Base-by-base conservation (phyloP, 192 early-diverging fungal species). In the Umbelopsis vinacea region DNA sequence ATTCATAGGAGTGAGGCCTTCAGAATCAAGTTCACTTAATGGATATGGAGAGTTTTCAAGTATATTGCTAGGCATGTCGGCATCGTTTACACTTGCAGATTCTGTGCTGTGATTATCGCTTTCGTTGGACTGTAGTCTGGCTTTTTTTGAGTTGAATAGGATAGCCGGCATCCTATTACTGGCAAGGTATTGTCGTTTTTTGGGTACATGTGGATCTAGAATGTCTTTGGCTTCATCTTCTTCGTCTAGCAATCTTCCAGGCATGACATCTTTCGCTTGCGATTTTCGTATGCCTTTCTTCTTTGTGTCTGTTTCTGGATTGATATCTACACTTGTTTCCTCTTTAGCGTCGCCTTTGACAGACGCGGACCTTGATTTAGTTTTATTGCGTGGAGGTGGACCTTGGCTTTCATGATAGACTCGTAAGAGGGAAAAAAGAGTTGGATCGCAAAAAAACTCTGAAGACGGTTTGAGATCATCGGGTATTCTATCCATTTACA, bases 181-280 rank as follows among this genome's bases (percentile, higher is more conserved):
- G 10, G 57, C 23, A 10, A 63, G 57, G 26, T 63, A 63, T 37
- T 63, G 57, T 37, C 57, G 23, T 35, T 63, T 63, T 37, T 63
- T 63, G 3, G 57, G 57, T 2, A 63, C 57, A 17, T 63, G 57
- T 7, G 57, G 57, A 37, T 63, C 6, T 37, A 12, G 33, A 6
- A 63, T 37, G 26, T 37, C 57, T 11, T 14, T 8, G 19, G 3
- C 14, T 38, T 72, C 71, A 23, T 72, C 71, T 19, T 46, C 45
- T 50, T 66, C 71, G 22, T 72, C 46, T 21, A 72, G 23, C 11
- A 72, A 21, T 6, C 71, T 57, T 6, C 38, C 60, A 35, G 71
- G 71, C 43, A 66, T 43, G 0, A 72, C 71, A 40, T 72, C 71
- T 19, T 66, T 72, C 26, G 71, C 71, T 66, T 72, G 71, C 9